Base-by-base conservation (phyloP, 1,284 basidiomycete species). In the Laetiporus sulphureus region DNA sequence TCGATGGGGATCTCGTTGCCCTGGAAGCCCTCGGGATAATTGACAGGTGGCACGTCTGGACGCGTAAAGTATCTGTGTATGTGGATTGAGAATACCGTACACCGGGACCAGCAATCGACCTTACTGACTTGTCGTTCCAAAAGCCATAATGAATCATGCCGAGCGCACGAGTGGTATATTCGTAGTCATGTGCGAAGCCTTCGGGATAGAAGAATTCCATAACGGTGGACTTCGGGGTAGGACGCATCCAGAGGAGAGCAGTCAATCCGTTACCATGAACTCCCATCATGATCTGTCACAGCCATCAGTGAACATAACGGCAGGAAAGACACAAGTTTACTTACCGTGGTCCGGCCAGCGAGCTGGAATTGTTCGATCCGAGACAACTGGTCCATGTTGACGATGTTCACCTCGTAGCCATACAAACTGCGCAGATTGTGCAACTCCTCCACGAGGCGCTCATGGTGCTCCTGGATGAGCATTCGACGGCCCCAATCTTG, bases 131-230 rank as follows among this genome's bases (percentile, higher is more conserved):
- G 52, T 75, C 61, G 11, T 70, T 70, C 91, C 91, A 93, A 62
- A 92, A 84, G 3, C 88, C 91, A 53, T 83, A 92, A 60, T 94
- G 86, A 0, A 69, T 72, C 73, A 93, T 90, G 6, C 87, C 88
- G 2, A 94, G 66, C 0, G 86, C 82, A 18, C 83, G 75, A 0
- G 89, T 72, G 1, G 85, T 87, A 48, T 76, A 88, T 59, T 91
- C 85, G 53, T 93, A 94, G 61, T 93, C 91, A 51, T 79, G 76
- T 7, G 90, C 86, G 59, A 91, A 93, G 2, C 91, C 90, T 21
- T 73, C 72, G 2, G 90, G 88, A 61, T 68, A 91, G 65, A 92
- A 91, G 62, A 93, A 91, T 57, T 94, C 91, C 64, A 93, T 90
- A 35, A 91, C 85, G 0, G 86, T 89, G 15, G 83, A 72, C 13